These are phyloP conservation scores for Pythium coloratum DNA, from an alignment of 352 stramenopile species.

Conservation along the genomic window DNA sequence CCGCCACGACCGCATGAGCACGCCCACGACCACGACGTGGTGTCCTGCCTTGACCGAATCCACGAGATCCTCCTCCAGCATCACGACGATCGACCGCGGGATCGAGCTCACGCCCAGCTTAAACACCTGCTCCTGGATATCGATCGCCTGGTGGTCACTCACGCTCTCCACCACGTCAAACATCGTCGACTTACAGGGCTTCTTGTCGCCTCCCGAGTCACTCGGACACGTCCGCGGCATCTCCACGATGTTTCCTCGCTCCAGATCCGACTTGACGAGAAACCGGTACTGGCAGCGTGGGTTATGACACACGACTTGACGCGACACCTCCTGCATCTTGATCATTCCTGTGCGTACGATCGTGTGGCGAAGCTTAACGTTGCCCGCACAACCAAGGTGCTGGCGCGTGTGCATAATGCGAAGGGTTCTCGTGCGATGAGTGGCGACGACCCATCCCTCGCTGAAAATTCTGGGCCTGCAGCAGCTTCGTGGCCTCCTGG, in stretches of 20 bases:
- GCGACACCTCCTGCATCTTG: constrained; percentile 93
- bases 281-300: constrained; percentile 76
- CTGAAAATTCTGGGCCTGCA: constrained; percentile 11
- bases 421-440: constrained; percentile 25
- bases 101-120: constrained; percentile 91
- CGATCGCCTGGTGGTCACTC: constrained; percentile 91
- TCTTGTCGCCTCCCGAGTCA: constrained; percentile 30
- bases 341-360: constrained; percentile 87
- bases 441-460: constrained; percentile 4
- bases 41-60: constrained; percentile 93
- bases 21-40: constrained; percentile 93
- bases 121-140: constrained; percentile 95
- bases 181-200: constrained; percentile 79
- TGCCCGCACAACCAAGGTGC: constrained; percentile 35
- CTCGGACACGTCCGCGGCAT: constrained; percentile 40
- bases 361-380: constrained; percentile 42
- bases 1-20: constrained; percentile 93
- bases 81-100: constrained; percentile 93
- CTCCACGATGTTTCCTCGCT: constrained; percentile 90
- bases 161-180: constrained; percentile 62
- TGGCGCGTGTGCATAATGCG: constrained; percentile 7
- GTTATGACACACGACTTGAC: constrained; percentile 87
- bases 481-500: constrained; percentile 21
- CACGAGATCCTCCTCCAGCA: constrained; percentile 89
- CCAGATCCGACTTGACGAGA: constrained; percentile 86